phyloP scores from a whole-genome alignment of 176 grass and related monocot species.

The Raddia guianensis region DNA sequence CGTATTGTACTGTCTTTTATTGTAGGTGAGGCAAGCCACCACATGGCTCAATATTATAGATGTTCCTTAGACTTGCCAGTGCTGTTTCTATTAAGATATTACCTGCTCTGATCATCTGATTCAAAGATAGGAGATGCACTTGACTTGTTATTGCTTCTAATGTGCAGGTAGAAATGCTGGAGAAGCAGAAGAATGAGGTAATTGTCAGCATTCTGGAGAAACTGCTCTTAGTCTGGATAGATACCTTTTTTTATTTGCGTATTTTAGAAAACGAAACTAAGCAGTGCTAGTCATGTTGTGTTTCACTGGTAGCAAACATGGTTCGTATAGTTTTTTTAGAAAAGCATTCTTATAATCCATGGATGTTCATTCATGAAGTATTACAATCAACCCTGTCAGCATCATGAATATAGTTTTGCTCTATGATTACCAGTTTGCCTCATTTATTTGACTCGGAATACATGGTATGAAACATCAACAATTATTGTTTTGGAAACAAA shows the following conservation, averaged over 20 bases:
- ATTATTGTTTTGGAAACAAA: slow-evolving; percentile 13
- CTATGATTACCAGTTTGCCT: slow-evolving; percentile 28
- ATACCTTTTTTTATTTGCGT: slow-evolving; percentile 24
- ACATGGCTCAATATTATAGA: neutral
- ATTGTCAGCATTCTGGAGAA: slow-evolving; percentile 39
- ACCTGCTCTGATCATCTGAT: slow-evolving; percentile 2
- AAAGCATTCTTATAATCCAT: neutral
- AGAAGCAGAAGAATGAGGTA: slow-evolving; percentile 74
- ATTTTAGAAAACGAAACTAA: neutral
- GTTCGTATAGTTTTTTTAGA: neutral
- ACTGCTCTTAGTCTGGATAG: neutral
- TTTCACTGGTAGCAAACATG: neutral
- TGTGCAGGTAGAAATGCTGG: slow-evolving; percentile 58
- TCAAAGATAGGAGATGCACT: slow-evolving; percentile 12
- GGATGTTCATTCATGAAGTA: slow-evolving; percentile 22
- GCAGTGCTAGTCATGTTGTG: neutral
- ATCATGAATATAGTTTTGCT: slow-evolving; percentile 20
- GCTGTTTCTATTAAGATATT: neutral
- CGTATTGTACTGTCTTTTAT: neutral
- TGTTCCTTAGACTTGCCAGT: neutral
- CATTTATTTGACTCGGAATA: slow-evolving; percentile 16
- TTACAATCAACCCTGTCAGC: slow-evolving; percentile 24
- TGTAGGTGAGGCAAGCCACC: neutral
- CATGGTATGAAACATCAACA: slow-evolving; percentile 17
- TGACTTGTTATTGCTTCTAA: slow-evolving; percentile 30